Percentiles rank a stretch among this genome's conserved stretches.
These are phyloP conservation scores for Ophiognomonia clavigignenti-juglandacearum DNA, from an alignment of 2,329 filamentous ascomycete genomes.

Conservation along the genomic window DNA sequence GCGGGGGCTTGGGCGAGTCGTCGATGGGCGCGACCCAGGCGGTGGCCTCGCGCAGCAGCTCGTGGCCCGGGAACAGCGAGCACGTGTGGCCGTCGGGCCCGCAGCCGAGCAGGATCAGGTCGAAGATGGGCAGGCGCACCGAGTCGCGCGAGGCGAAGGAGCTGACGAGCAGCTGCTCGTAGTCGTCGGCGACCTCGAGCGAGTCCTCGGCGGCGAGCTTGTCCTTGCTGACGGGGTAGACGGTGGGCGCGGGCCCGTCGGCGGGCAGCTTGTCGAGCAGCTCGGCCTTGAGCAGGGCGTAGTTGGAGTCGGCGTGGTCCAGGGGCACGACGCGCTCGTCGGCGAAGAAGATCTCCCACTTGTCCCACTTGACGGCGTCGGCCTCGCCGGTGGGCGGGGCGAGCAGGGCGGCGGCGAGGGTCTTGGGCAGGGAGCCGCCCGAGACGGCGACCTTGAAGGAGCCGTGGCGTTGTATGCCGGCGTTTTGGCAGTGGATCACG, in stretches of 20 bases:
- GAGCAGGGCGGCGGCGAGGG: conserved; percentile 79
- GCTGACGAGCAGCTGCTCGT: conserved; percentile 81
- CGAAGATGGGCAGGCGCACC: conserved; percentile 91
- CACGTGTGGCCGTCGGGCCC: conserved; percentile 97
- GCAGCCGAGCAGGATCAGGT: conserved; percentile 87
- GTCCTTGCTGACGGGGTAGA: conserved; percentile 69
- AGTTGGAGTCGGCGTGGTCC: conserved; percentile 91
- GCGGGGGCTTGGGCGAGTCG: conserved; percentile 92
- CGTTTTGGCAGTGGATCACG: conserved; percentile 75
- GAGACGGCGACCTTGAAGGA: conserved; percentile 91
- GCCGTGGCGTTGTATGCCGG: conserved; percentile 73
- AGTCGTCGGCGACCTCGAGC: conserved; percentile 89
- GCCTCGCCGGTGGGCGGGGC: conserved; percentile 42
- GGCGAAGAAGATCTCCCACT: conserved; percentile 98
- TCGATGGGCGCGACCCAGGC: conserved; percentile 92
- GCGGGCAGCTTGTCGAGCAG: conserved; percentile 82
- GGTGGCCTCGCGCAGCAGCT: conserved; percentile 76
- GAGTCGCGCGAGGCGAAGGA: conserved; percentile 90
- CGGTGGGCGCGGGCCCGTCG: conserved; percentile 59
- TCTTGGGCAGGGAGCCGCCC: conserved; percentile 86
- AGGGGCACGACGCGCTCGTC: conserved; percentile 94
- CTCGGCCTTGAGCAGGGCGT: conserved; percentile 79
- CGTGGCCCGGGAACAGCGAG: conserved; percentile 88
- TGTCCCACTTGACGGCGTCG: conserved; percentile 69
- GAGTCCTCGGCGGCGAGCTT: conserved; percentile 62